phyloP scores from a whole-genome alignment of 768 basidiomycete genomes.

The Gymnopilus junonius region DNA sequence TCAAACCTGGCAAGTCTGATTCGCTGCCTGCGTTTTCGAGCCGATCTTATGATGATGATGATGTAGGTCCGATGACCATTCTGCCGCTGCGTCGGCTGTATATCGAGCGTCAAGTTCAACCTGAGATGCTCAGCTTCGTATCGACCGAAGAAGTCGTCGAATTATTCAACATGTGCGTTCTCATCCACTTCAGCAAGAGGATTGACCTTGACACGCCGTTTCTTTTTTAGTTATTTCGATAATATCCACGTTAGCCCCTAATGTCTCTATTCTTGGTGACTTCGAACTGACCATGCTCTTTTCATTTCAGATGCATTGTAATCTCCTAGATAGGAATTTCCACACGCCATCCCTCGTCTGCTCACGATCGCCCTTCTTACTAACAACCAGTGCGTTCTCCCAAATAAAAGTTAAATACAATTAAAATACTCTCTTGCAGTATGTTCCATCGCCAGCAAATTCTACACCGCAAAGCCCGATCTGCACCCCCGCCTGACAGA shows the following conservation, averaged over 20 bases:
- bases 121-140: constrained; percentile 92
- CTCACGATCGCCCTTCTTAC: constrained; percentile 91
- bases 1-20: constrained; percentile 75
- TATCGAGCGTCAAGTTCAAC: constrained; percentile 89
- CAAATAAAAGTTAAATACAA: not conserved
- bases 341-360: constrained; percentile 95
- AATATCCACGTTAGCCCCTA: constrained; percentile 64
- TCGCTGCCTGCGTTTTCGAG: not conserved
- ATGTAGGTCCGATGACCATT: constrained; percentile 83
- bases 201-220: not conserved
- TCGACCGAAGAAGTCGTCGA: constrained; percentile 88
- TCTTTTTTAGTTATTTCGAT: constrained; percentile 65
- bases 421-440: constrained; percentile 50
- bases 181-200: not conserved
- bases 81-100: constrained; percentile 80
- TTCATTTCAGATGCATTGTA: constrained; percentile 67
- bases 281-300: not conserved
- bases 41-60: constrained; percentile 6
- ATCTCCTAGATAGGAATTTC: constrained; percentile 83
- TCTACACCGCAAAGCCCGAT: constrained; percentile 82
- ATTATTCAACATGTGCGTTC: constrained; percentile 84
- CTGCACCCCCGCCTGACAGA: constrained; percentile 81
- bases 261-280: not conserved
- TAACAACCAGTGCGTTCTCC: constrained; percentile 79
- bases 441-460: constrained; percentile 93